Conservation (phyloP, 306 rosid species). For the Sechiopsis laciniata region DNA sequence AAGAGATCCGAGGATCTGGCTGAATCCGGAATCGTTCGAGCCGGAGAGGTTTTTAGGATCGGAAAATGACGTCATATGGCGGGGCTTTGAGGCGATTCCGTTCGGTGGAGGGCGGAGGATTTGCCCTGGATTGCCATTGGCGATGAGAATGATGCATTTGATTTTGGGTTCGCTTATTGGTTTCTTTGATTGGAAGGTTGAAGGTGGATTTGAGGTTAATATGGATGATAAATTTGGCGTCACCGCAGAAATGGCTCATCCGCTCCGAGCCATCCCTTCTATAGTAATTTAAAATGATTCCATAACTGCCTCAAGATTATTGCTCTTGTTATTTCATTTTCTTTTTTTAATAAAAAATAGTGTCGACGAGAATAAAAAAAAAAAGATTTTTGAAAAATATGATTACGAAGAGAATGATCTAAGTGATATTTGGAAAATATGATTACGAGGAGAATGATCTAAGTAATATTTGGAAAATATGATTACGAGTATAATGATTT, state of each 20-base stretch:
- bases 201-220: background rate
- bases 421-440: no score
- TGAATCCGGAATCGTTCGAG: constrained; percentile 5
- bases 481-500: no score
- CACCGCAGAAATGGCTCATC: background rate
- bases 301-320: no score
- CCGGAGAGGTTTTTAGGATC: constrained; percentile 9
- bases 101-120: constrained; percentile 20
- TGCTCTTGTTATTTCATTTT: no score
- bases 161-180: constrained; percentile 5
- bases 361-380: no score
- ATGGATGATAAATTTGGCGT: constrained; percentile 14
- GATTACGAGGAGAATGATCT: no score
- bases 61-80: background rate
- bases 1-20: background rate
- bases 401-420: no score
- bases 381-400: no score
- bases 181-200: constrained; percentile 20
- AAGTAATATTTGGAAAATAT: no score
- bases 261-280: background rate
- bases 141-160: constrained; percentile 16
- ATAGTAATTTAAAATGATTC: background rate
- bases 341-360: no score
- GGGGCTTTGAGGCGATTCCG: background rate
- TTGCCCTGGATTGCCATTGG: constrained; percentile 19